phyloP scores from a whole-genome alignment of 1,284 basidiomycete species.

The Trametes pubescens region DNA sequence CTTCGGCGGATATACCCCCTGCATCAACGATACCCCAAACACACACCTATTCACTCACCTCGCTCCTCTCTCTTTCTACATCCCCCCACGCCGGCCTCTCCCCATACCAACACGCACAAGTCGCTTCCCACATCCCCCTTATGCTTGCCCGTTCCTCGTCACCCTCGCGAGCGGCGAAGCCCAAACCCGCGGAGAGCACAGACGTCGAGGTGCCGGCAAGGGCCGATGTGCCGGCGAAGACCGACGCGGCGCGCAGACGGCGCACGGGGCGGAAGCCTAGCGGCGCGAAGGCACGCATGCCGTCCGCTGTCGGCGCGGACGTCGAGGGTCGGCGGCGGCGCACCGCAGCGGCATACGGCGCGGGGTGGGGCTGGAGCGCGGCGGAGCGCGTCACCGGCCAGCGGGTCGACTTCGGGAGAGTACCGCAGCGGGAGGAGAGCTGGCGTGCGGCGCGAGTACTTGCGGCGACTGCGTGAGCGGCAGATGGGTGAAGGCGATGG shows the following conservation, averaged over 20 bases:
- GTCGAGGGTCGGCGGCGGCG: slow-evolving; percentile 35
- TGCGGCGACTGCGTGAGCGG: slow-evolving; percentile 8
- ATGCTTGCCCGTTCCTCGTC: slow-evolving; percentile 22
- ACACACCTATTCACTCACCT: slow-evolving; percentile 33
- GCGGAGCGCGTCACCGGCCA: slow-evolving; percentile 13
- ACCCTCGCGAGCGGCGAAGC: not conserved
- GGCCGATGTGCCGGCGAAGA: slow-evolving; percentile 5
- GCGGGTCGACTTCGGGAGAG: slow-evolving; percentile 12
- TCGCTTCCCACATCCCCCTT: slow-evolving; percentile 27
- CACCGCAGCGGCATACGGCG: slow-evolving; percentile 30
- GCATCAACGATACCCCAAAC: slow-evolving; percentile 33
- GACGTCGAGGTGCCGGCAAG: not conserved
- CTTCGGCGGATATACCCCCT: slow-evolving; percentile 35
- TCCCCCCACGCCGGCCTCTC: slow-evolving; percentile 33
- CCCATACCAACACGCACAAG: slow-evolving; percentile 27
- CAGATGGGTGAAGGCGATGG: not conserved
- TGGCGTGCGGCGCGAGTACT: slow-evolving; percentile 10
- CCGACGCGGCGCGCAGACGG: slow-evolving; percentile 31
- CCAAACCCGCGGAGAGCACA: not conserved
- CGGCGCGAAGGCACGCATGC: slow-evolving; percentile 30
- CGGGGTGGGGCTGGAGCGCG: slow-evolving; percentile 34
- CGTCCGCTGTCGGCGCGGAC: slow-evolving; percentile 26
- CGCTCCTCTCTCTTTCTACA: slow-evolving; percentile 38
- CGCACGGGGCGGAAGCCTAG: slow-evolving; percentile 36
- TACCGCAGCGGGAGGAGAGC: slow-evolving; percentile 4